Evolutionary conservation across 2,329 filamentous ascomycete species (phyloP).

Genomic region (Colletotrichum gloeosporioides): DNA sequence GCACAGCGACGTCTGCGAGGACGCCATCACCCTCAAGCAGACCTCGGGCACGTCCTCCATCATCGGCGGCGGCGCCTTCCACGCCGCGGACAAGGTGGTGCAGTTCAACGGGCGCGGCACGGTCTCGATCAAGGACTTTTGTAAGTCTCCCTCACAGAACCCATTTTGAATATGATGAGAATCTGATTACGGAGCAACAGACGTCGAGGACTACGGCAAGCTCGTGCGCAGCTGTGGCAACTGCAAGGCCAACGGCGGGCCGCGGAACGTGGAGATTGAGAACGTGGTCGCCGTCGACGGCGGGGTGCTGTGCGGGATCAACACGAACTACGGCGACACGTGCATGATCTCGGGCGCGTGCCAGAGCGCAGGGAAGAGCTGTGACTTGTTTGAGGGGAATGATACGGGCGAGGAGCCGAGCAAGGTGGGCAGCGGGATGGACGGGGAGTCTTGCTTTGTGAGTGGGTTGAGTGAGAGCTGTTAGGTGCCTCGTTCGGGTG

Average conservation of each 20-base stretch:
- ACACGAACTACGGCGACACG: constrained; percentile 31
- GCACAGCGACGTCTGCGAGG: constrained; percentile 49
- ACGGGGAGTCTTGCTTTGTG: constrained; percentile 26
- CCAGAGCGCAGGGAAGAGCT: constrained; percentile 10
- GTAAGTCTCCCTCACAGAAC: not conserved
- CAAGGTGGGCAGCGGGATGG: constrained; percentile 40
- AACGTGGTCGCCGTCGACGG: constrained; percentile 34
- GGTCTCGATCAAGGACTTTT: constrained; percentile 43
- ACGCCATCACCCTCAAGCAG: constrained; percentile 47
- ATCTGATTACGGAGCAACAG: too few relatives aligned
- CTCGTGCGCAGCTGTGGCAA: constrained; percentile 54
- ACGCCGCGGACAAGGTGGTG: constrained; percentile 42
- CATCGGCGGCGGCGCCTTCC: constrained; percentile 33
- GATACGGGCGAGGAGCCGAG: constrained; percentile 36
- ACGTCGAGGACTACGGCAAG: constrained; percentile 50
- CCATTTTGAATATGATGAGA: too few relatives aligned
- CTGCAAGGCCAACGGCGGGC: constrained; percentile 37
- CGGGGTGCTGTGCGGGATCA: constrained; percentile 38
- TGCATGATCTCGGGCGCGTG: constrained; percentile 22
- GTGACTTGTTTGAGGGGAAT: constrained; percentile 36
- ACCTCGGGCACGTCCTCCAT: constrained; percentile 27
- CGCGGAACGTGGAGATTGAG: constrained; percentile 37
- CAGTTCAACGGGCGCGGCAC: constrained; percentile 48
- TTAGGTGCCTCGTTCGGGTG: not conserved
- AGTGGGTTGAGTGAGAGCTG: constrained; percentile 9